These are phyloP conservation scores for Dioszegia aurantiaca DNA, from an alignment of 768 basidiomycete genomes.

Conservation along the genomic window DNA sequence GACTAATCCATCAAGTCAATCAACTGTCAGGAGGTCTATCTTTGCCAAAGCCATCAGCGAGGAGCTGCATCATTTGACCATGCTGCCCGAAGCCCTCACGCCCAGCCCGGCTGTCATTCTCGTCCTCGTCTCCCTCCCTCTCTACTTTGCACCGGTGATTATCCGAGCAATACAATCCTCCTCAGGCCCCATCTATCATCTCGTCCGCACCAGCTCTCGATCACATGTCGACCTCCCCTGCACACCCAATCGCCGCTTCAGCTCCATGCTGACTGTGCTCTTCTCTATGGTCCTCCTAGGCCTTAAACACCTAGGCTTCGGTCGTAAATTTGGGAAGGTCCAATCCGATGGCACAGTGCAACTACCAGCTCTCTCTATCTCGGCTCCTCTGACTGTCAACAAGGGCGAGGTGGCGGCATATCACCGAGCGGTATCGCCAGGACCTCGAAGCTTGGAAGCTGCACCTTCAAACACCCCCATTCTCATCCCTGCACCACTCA, in stretches of 20 bases:
- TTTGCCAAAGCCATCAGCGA: too few relatives aligned
- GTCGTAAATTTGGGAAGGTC: neutral
- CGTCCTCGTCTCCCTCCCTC: neutral
- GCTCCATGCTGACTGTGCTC: slow-evolving; percentile 5
- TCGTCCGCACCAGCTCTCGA: neutral
- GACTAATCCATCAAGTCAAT: too few relatives aligned
- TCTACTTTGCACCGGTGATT: neutral
- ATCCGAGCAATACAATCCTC: neutral
- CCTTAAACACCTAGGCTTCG: slow-evolving; percentile 11
- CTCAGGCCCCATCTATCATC: neutral
- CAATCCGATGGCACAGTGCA: slow-evolving; percentile 1
- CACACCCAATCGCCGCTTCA: neutral
- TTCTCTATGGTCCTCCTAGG: neutral
- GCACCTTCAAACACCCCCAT: neutral
- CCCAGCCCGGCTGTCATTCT: neutral
- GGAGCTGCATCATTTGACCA: neutral
- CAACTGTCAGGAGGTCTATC: too few relatives aligned
- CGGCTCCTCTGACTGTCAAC: neutral
- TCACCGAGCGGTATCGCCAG: neutral
- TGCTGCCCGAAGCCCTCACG: neutral
- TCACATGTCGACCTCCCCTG: neutral
- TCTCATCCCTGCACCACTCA: slow-evolving; percentile 22
- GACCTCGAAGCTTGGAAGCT: neutral
- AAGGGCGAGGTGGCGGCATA: neutral
- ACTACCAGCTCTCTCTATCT: neutral